Evolutionary conservation across 2,329 filamentous ascomycete species (phyloP), one percentile per base, ranked within the genome.

Genomic region (Chalaropsis thielavioides): DNA sequence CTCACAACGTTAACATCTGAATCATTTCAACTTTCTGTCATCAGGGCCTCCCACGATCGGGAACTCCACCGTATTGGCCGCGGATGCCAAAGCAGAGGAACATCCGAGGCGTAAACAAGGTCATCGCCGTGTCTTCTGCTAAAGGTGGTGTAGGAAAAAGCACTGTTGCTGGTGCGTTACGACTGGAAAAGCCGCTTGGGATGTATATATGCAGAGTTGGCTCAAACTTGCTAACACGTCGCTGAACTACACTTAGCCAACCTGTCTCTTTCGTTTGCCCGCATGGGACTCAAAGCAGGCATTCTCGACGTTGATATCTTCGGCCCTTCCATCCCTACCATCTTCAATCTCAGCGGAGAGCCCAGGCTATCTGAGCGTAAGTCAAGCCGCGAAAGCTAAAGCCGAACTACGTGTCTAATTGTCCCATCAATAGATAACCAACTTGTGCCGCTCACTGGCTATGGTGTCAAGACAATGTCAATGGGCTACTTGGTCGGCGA

Each of bases 101-200:
- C 70, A 95, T 99, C 70, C 82, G 83, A 31, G 85, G 92, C 73
- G 92, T 99, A 27, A 83, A 85, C 69, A 96, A 95, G 73, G 85
- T 96, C n/a, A 84, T 99, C 67, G 91, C 92, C n/a, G 90, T 99
- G 15, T 96, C 91, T 3, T 97, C 92, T 1, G 94, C 94, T 15
- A 99, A 99, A 73, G 94, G 94, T 1, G 94, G 94, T n/a, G 94
- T 99, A 0, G 94, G 94, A 0, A 99, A 99, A 74, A 96, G 90
- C 70, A 99, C 94, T 7, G 85, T 97, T 56, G 87, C 92, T 67
- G 88, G 89, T 89, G 71, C 63, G 75, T 74, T 43, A 64, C 17
- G 2, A 31, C 6, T 15, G 24, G 19, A 15, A 10, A 51, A 11
- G 19, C 24, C 15, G 46, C 22, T 51, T 24, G 19, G 3, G 10